Evolutionary conservation across 345 rosid genomes (phyloP).

Genomic region (Hibiscus syriacus): DNA sequence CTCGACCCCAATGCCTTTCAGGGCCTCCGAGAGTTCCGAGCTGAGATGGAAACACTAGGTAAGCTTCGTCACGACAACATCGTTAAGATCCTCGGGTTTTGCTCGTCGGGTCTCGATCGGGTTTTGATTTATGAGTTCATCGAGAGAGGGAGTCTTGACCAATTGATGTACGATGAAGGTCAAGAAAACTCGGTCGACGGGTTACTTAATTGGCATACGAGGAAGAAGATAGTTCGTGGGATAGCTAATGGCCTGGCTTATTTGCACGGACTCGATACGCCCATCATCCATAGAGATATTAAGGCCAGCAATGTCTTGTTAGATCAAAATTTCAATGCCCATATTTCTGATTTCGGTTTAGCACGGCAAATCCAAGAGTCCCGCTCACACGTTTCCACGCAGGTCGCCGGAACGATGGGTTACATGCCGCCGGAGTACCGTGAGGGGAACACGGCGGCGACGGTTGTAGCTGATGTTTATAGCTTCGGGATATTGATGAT

Average conservation of each 20-base stretch:
- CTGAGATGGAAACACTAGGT: conserved; percentile 84
- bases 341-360: conserved; percentile 76
- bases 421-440: conserved; percentile 96
- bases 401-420: conserved; percentile 90
- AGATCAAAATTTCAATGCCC: conserved; percentile 52
- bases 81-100: conserved; percentile 72
- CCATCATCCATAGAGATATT: conserved; percentile 81
- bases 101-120: conserved; percentile 57
- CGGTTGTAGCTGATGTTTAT: conserved; percentile 58
- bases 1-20: conserved; percentile 77
- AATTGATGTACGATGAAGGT: conserved; percentile 55
- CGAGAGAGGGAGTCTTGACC: conserved; percentile 69
- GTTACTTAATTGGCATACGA: conserved; percentile 47
- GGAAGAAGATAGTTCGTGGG: conserved; percentile 38
- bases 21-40: conserved; percentile 78
- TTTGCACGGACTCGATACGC: conserved; percentile 54
- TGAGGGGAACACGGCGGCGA: conserved; percentile 64
- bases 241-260: conserved; percentile 68
- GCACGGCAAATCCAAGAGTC: conserved; percentile 47
- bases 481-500: conserved; percentile 82
- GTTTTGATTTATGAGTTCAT: conserved; percentile 66
- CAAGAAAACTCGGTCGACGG: conserved; percentile 7
- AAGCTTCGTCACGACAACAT: conserved; percentile 55
- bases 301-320: conserved; percentile 75
- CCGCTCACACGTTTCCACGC: conserved; percentile 78